These are phyloP conservation scores for Penicillium sp. DNA, from an alignment of 2,329 filamentous ascomycete genomes.

Conservation along the genomic window DNA sequence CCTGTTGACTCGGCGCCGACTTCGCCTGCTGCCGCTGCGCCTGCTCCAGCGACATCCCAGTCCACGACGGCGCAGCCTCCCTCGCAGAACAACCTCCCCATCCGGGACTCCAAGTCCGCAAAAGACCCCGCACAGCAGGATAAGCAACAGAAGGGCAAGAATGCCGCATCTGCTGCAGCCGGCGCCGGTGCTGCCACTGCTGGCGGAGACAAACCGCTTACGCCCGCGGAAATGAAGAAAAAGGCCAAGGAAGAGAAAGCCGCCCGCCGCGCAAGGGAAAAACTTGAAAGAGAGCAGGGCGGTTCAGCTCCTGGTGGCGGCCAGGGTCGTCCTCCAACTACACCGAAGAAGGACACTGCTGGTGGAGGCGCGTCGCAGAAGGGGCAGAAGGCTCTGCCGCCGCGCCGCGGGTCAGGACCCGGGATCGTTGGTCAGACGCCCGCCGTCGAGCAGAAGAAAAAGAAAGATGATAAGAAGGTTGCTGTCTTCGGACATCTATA, in stretches of 20 bases:
- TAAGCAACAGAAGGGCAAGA: conserved; percentile 25
- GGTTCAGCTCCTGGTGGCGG: conserved; percentile 37
- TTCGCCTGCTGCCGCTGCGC: conserved; percentile 13
- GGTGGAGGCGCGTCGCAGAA: conserved; percentile 28
- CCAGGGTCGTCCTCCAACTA: conserved; percentile 19
- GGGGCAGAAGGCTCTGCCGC: conserved; percentile 26
- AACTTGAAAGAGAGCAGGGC: conserved; percentile 49
- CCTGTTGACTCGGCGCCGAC: conserved; percentile 22
- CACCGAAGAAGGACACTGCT: conserved; percentile 31
- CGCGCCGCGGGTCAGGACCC: conserved; percentile 39
- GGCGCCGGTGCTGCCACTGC: conserved; percentile 20
- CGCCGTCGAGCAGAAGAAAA: conserved; percentile 46
- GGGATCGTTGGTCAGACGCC: conserved; percentile 30
- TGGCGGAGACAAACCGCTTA: conserved; percentile 35
- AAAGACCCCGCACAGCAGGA: conserved; percentile 22
- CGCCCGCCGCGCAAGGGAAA: conserved; percentile 70
- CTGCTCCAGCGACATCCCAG: conserved; percentile 19
- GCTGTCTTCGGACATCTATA: conserved; percentile 80
- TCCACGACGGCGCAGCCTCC: conserved; percentile 14
- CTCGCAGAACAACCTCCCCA: conserved; percentile 23
- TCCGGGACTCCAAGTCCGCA: conserved; percentile 23
- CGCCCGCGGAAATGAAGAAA: conserved; percentile 74
- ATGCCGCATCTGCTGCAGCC: conserved; percentile 21
- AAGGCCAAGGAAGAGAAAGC: conserved; percentile 87
- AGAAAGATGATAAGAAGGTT: conserved; percentile 62